Base-by-base conservation (phyloP, 208 protist genomes). In the Leishmania gerbilli region DNA sequence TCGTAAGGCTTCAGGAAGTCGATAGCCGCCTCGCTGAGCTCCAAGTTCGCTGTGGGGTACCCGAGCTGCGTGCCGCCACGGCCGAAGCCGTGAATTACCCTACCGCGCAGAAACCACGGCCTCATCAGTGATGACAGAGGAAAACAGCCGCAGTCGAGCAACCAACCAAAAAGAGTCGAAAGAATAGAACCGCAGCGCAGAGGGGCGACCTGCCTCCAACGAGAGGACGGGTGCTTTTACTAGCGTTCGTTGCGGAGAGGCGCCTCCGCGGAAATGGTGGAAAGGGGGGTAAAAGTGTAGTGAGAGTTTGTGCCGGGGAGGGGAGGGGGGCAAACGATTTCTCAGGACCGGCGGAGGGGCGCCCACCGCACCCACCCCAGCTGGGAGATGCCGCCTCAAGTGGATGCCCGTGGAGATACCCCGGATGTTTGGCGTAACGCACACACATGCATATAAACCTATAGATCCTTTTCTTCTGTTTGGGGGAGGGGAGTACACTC, bases 21-120 rank as follows among this genome's bases (percentile, higher is more conserved):
- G 19, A 84, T 90, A 0, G 85, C 87, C 9, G 79, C 42, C 15
- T 86, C 82, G 79, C 82, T 81, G 7, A 97, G 88, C 58, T 94
- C 86, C 27, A 97, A 62, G 80, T 97, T 97, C 17, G 92, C 96
- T 4, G 96, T 98, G 19, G 96, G 96, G 77, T 92, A 96, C n/a
- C 96, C 96, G 2, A 98, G 88, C 76, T 96, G 85, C 37, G 92
- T 93, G 7, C 94, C 93, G 37, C 96, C 96, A 31, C 96, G 91
- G 71, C 93, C 93, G 74, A 94, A 89, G 47, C 96, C 96, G 55
- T 95, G 93, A 17, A 96, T 88, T 5, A 98, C 96, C 62, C 79
- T 82, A 24, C 96, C 96, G 56, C 91, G 87, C 60, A 98, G 65
- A 49, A 84, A 85, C 85, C 93, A 93, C 6, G 91, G 87, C 71